phyloP scores from a whole-genome alignment of 306 rosid genomes.

The Ziziphus jujuba region DNA sequence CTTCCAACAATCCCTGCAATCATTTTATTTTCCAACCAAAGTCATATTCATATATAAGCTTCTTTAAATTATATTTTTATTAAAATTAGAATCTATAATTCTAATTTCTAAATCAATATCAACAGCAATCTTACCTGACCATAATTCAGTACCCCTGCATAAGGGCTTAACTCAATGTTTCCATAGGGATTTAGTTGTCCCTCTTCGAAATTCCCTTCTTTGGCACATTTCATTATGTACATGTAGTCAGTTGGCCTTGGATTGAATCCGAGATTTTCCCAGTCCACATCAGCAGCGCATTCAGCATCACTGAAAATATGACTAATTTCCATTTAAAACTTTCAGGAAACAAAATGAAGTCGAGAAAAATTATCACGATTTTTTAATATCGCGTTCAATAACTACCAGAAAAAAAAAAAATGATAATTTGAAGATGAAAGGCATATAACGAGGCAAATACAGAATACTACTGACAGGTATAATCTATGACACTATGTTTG shows the following conservation, averaged over 20 bases:
- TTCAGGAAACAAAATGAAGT: too few species aligned
- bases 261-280: slow-evolving; percentile 84
- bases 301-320: slow-evolving; percentile 42
- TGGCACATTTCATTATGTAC: slow-evolving; percentile 52
- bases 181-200: slow-evolving; percentile 65
- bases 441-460: too few species aligned
- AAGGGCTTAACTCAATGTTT: slow-evolving; percentile 70
- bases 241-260: slow-evolving; percentile 68
- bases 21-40: background rate
- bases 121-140: slow-evolving; percentile 57
- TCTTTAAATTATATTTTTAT: too few species aligned
- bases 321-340: background rate
- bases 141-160: slow-evolving; percentile 84
- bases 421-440: background rate
- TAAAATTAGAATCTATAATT: too few species aligned
- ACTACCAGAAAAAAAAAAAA: background rate
- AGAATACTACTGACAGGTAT: too few species aligned
- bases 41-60: too few species aligned
- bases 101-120: background rate
- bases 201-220: slow-evolving; percentile 40
- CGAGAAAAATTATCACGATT: background rate
- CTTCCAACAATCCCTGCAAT: slow-evolving; percentile 78
- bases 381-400: too few species aligned
- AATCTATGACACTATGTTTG: too few species aligned
- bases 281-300: slow-evolving; percentile 58